Conservation (phyloP, 1,284 basidiomycete species). For the Cystobasidiaceae sp. region DNA sequence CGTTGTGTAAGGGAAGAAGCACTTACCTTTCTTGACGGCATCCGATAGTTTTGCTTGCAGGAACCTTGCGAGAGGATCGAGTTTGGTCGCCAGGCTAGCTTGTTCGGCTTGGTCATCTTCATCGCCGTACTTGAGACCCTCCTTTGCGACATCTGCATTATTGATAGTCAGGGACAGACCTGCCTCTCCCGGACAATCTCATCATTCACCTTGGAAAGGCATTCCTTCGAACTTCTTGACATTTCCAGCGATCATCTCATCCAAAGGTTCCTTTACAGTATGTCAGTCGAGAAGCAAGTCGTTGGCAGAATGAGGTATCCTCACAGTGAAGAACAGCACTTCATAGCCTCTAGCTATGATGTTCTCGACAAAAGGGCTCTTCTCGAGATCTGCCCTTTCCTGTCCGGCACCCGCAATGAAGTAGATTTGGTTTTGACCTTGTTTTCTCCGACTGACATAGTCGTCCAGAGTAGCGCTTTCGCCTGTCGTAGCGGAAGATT, state of each 20-base stretch:
- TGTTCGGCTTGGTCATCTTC: constrained; percentile 67
- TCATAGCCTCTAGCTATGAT: constrained; percentile 88
- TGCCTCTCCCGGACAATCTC: too few species aligned
- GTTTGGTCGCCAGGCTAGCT: constrained; percentile 61
- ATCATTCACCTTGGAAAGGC: constrained; percentile 65
- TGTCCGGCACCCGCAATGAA: constrained; percentile 46
- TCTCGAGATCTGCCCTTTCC: constrained; percentile 51
- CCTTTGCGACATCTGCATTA: not conserved
- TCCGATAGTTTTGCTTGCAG: constrained; percentile 65
- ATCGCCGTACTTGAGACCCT: constrained; percentile 37
- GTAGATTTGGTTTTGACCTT: constrained; percentile 66
- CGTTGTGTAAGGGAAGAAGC: not conserved
- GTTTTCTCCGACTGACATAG: constrained; percentile 77
- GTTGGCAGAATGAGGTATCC: not conserved
- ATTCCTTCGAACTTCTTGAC: constrained; percentile 51
- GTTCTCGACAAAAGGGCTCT: constrained; percentile 90
- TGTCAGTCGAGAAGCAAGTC: too few species aligned
- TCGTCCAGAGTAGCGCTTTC: constrained; percentile 46
- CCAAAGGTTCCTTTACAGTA: constrained; percentile 67
- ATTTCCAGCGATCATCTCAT: constrained; percentile 59
- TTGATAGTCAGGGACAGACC: too few species aligned
- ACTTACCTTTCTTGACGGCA: constrained; percentile 71
- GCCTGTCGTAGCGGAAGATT: constrained; percentile 50
- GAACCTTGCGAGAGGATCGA: constrained; percentile 69
- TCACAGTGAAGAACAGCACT: constrained; percentile 64